These are phyloP conservation scores for Aspergillus proliferans DNA, from an alignment of 2,329 filamentous ascomycete genomes.

Conservation along the genomic window DNA sequence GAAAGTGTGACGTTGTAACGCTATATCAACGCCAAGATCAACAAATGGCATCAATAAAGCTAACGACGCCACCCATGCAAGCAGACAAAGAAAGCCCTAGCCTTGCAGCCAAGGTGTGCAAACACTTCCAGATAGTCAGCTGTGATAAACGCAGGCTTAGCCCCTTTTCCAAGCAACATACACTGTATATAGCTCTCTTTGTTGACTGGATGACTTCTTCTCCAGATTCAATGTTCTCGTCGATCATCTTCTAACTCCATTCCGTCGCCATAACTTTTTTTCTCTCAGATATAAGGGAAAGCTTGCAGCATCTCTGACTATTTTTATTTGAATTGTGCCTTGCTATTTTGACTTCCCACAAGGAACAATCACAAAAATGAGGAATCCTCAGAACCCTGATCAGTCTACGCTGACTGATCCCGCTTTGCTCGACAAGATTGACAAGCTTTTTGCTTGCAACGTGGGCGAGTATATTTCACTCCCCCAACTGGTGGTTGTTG, in stretches of 20 bases:
- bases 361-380: neutral
- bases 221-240: neutral
- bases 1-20: neutral
- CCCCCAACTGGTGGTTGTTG: conserved; percentile 26
- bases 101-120: neutral
- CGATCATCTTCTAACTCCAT: neutral
- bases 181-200: neutral
- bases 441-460: conserved; percentile 1
- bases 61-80: neutral
- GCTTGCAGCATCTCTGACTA: neutral
- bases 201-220: neutral
- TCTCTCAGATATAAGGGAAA: neutral
- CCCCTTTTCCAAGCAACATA: neutral
- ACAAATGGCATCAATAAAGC: neutral
- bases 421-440: conserved; percentile 1
- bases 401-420: neutral
- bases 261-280: neutral
- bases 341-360: neutral
- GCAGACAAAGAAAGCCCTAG: neutral
- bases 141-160: neutral
- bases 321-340: neutral
- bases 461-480: neutral
- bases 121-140: neutral
- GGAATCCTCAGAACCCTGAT: neutral
- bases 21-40: neutral